phyloP scores from a whole-genome alignment of 352 stramenopile species.

The Phytophthora kernoviae region DNA sequence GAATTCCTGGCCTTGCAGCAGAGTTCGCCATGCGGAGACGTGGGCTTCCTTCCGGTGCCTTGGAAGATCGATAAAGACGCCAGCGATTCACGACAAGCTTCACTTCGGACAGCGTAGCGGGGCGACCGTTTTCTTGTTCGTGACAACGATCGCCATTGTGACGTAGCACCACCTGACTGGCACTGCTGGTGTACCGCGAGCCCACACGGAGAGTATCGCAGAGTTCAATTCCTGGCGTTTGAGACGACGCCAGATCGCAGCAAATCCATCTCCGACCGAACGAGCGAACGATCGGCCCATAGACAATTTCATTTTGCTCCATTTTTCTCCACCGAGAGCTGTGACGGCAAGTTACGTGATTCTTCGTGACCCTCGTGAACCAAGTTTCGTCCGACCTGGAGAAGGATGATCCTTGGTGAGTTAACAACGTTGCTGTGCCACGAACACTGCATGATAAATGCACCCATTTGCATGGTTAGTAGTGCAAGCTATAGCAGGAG shows the following conservation, averaged over 20 bases:
- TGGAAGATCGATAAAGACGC: not conserved
- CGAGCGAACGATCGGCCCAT: conserved; percentile 1
- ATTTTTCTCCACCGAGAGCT: conserved; percentile 11
- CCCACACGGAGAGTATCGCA: conserved; percentile 6
- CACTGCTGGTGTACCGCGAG: not conserved
- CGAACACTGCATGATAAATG: too few relatives aligned
- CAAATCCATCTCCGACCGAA: conserved; percentile 12
- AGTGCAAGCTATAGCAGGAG: too few relatives aligned
- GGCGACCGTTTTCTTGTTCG: conserved; percentile 16
- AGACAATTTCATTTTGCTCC: conserved; percentile 12
- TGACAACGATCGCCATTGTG: not conserved
- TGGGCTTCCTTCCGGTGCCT: conserved; percentile 7
- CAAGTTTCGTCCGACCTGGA: too few relatives aligned
- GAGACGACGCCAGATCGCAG: conserved; percentile 7
- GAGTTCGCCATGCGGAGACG: not conserved
- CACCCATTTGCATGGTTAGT: too few relatives aligned
- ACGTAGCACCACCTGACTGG: not conserved
- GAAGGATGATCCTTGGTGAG: too few relatives aligned
- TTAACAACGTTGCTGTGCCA: too few relatives aligned
- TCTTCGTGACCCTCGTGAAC: conserved; percentile 2
- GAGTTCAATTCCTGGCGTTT: conserved; percentile 1
- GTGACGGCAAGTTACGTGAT: conserved; percentile 2
- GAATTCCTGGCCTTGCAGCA: not conserved
- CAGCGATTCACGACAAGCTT: conserved; percentile 7
- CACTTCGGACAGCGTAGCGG: conserved; percentile 18